phyloP scores from a whole-genome alignment of 2,329 filamentous ascomycete genomes.

The Neurospora sp. region DNA sequence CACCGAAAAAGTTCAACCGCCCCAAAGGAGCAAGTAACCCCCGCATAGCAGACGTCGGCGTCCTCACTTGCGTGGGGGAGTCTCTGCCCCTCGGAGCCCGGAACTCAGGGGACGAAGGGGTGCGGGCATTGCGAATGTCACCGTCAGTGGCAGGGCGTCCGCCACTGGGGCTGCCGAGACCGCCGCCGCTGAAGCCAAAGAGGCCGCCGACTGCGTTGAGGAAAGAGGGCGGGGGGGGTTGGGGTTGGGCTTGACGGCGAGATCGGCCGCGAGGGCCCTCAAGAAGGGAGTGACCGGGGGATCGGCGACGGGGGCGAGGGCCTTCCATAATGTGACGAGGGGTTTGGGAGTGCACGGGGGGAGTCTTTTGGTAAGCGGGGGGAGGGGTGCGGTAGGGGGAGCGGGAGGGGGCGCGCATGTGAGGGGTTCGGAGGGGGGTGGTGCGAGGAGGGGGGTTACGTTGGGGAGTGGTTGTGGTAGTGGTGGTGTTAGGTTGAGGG shows the following conservation, averaged over 20 bases:
- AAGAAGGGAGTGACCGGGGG: not conserved
- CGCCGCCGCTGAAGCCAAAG: not conserved
- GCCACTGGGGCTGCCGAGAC: not conserved
- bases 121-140: not conserved
- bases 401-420: not conserved
- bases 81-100: not conserved
- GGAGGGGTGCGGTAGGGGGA: not conserved
- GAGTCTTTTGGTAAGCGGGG: not conserved
- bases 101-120: not conserved
- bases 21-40: not conserved
- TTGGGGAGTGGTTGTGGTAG: not conserved
- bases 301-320: not conserved
- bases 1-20: not conserved
- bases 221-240: not conserved
- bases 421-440: slow-evolving; percentile 23
- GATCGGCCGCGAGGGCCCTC: not conserved
- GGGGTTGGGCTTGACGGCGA: not conserved
- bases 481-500: not conserved
- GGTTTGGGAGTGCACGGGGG: not conserved
- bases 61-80: not conserved
- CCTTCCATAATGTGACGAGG: not conserved
- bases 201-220: not conserved
- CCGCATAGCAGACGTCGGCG: not conserved
- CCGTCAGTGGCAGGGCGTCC: not conserved
- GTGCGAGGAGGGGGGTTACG: not conserved